Evolutionary conservation across 768 basidiomycete genomes (phyloP).

Genomic region (Lactarius hengduanensis): DNA sequence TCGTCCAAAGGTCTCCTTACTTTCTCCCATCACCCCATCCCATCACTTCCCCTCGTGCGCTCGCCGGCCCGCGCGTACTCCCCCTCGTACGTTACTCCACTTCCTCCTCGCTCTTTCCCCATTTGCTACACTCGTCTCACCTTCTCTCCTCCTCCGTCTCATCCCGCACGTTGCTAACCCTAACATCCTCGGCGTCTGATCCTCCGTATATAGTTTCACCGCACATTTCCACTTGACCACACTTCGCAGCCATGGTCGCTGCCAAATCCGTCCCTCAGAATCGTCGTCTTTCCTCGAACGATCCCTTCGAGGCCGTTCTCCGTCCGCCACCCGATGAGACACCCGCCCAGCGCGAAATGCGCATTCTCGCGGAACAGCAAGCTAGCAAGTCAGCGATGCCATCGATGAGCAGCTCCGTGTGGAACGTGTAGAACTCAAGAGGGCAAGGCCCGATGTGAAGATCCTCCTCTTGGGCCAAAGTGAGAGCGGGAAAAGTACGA

Average conservation of each 20-base stretch:
- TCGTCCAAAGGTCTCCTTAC: background rate
- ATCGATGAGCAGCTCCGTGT: constrained; percentile 78
- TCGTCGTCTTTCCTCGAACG: constrained; percentile 49
- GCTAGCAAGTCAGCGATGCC: constrained; percentile 69
- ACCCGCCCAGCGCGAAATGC: constrained; percentile 57
- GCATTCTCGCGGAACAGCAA: constrained; percentile 64
- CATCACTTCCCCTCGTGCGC: background rate
- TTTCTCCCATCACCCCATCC: background rate
- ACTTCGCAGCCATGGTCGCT: constrained; percentile 21
- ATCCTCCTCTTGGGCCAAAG: constrained; percentile 84
- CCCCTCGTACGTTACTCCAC: background rate
- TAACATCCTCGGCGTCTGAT: background rate
- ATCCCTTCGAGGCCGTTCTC: constrained; percentile 67
- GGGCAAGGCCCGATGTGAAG: constrained; percentile 62
- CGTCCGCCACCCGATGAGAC: constrained; percentile 75
- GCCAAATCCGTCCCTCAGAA: constrained; percentile 19
- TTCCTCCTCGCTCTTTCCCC: background rate
- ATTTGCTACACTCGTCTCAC: background rate
- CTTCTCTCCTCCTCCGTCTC: background rate
- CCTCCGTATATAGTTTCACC: background rate
- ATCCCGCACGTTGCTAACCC: background rate
- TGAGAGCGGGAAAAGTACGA: constrained; percentile 87
- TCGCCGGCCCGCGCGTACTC: background rate
- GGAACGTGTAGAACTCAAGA: constrained; percentile 61
- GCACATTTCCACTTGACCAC: background rate